phyloP scores from a whole-genome alignment of 2,329 filamentous ascomycete species.

The Nemania sp. region DNA sequence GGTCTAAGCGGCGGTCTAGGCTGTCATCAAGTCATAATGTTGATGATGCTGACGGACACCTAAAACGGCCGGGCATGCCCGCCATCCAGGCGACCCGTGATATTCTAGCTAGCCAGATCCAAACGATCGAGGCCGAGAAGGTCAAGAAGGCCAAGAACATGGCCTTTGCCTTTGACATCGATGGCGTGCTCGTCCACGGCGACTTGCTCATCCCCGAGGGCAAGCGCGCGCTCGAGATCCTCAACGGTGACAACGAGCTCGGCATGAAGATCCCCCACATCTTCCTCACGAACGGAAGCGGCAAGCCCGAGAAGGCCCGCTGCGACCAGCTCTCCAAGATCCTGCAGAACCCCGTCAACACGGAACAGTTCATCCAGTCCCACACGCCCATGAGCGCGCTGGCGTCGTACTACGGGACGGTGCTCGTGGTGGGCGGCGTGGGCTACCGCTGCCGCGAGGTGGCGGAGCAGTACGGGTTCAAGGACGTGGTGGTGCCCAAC shows the following conservation, averaged over 20 bases:
- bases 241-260: slow-evolving; percentile 81
- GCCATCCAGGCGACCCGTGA: slow-evolving; percentile 72
- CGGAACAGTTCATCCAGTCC: slow-evolving; percentile 81
- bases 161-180: slow-evolving; percentile 84
- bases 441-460: slow-evolving; percentile 80
- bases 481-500: slow-evolving; percentile 78
- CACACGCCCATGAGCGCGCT: slow-evolving; percentile 83
- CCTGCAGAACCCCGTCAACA: slow-evolving; percentile 72
- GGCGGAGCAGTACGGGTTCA: slow-evolving; percentile 79
- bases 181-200: slow-evolving; percentile 80
- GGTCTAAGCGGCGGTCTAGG: slow-evolving; percentile 75
- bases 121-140: slow-evolving; percentile 74
- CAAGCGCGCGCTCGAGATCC: slow-evolving; percentile 73
- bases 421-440: slow-evolving; percentile 80
- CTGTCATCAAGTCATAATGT: slow-evolving; percentile 68
- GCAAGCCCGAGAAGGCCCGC: slow-evolving; percentile 75
- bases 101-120: slow-evolving; percentile 76
- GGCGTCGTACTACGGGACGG: slow-evolving; percentile 80
- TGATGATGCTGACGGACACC: slow-evolving; percentile 58
- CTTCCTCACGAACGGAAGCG: slow-evolving; percentile 80
- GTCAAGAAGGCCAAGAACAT: slow-evolving; percentile 79
- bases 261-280: slow-evolving; percentile 83
- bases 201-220: slow-evolving; percentile 77
- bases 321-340: slow-evolving; percentile 76
- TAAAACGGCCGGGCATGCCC: slow-evolving; percentile 67